Evolutionary conservation across 2,329 filamentous ascomycete species (phyloP).

Genomic region (Aspergillus piperis): DNA sequence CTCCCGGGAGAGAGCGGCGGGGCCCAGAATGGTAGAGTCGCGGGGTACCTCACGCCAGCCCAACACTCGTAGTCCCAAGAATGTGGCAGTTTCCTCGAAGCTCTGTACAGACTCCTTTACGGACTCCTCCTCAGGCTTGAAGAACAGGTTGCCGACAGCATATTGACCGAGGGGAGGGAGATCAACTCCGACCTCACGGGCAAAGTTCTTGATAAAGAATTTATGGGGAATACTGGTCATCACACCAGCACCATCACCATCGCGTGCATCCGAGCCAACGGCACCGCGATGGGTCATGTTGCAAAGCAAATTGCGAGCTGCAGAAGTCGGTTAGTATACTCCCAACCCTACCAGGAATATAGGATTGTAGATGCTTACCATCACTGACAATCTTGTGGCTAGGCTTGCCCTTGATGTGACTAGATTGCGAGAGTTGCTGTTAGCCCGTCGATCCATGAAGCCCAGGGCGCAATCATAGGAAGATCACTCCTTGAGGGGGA

Average conservation of each 20-base stretch:
- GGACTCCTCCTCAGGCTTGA: slow-evolving; percentile 92
- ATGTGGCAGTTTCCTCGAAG: slow-evolving; percentile 91
- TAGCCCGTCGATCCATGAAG: slow-evolving; percentile 6
- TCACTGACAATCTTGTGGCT: slow-evolving; percentile 99
- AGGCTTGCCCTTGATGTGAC: slow-evolving; percentile 94
- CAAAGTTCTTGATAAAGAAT: slow-evolving; percentile 99
- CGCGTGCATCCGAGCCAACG: slow-evolving; percentile 94
- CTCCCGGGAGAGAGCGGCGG: slow-evolving; percentile 89
- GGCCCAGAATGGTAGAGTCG: slow-evolving; percentile 89
- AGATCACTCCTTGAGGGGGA: too few relatives aligned
- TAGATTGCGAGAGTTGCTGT: slow-evolving; percentile 40
- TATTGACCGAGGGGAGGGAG: slow-evolving; percentile 90
- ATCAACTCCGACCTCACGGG: slow-evolving; percentile 82
- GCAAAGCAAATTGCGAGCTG: slow-evolving; percentile 90
- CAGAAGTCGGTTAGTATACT: slow-evolving; percentile 33
- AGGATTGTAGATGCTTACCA: slow-evolving; percentile 62
- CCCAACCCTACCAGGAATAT: too few relatives aligned
- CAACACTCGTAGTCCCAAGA: slow-evolving; percentile 82
- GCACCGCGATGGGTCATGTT: slow-evolving; percentile 99
- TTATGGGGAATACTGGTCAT: slow-evolving; percentile 99
- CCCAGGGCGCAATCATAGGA: background rate
- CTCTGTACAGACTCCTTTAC: slow-evolving; percentile 86
- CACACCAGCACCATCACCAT: slow-evolving; percentile 96
- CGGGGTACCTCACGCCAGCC: slow-evolving; percentile 96
- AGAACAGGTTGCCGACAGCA: slow-evolving; percentile 96